These are phyloP conservation scores for Epichloe amarillans DNA, from an alignment of 2,329 filamentous ascomycete genomes.

Conservation along the genomic window DNA sequence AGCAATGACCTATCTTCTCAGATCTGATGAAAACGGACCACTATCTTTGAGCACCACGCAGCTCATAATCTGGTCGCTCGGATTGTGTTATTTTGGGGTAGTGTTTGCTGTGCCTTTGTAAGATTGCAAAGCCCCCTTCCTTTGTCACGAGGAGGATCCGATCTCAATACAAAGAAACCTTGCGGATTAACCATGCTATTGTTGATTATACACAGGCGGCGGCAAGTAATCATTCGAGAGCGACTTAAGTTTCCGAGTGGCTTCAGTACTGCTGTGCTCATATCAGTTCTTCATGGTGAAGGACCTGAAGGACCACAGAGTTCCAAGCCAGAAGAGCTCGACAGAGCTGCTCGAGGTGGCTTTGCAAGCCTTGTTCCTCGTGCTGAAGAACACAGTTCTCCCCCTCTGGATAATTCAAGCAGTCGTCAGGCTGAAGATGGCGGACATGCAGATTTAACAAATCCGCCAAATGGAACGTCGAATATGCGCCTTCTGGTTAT, in stretches of 20 bases:
- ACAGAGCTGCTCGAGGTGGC: constrained; percentile 22
- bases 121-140: constrained; percentile 10
- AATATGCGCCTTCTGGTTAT: constrained; percentile 42
- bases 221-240: constrained; percentile 86
- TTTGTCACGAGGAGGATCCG: not conserved
- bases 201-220: constrained; percentile 36
- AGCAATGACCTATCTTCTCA: constrained; percentile 76
- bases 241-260: constrained; percentile 89
- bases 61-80: constrained; percentile 79
- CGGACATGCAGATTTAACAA: not conserved
- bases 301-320: constrained; percentile 23
- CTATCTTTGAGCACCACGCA: constrained; percentile 60
- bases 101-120: constrained; percentile 85
- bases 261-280: constrained; percentile 88
- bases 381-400: constrained; percentile 8
- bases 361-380: constrained; percentile 30
- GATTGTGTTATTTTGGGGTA: constrained; percentile 91
- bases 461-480: constrained; percentile 21
- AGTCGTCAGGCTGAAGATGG: not conserved
- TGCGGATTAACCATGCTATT: not conserved
- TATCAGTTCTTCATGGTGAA: constrained; percentile 70
- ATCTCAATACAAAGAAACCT: too few relatives aligned
- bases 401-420: not conserved
- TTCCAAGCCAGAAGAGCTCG: constrained; percentile 20
- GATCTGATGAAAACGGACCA: constrained; percentile 64